Conservation (phyloP, 257 asterid species). For the Leptodermis oblonga region DNA sequence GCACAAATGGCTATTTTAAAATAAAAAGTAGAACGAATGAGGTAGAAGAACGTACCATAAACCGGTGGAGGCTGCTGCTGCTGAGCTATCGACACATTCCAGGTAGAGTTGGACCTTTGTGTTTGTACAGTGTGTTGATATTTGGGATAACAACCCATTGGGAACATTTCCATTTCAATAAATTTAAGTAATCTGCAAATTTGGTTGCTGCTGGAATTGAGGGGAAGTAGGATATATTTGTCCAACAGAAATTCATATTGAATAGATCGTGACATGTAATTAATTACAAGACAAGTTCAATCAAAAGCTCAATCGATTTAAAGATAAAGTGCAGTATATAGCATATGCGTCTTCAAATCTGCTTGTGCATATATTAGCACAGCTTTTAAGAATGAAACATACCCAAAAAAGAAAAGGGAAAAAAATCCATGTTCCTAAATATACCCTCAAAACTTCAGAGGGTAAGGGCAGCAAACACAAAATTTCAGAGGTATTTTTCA, state of each 20-base stretch:
- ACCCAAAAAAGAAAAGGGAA: not conserved
- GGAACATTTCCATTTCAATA: conserved; percentile 57
- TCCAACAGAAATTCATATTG: conserved; percentile 30
- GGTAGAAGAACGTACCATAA: conserved; percentile 44
- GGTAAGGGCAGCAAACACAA: not conserved
- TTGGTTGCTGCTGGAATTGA: conserved; percentile 59
- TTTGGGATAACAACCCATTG: conserved; percentile 39
- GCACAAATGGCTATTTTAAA: not conserved
- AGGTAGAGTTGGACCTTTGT: conserved; percentile 51
- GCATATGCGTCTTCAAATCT: not conserved
- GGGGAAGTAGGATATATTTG: conserved; percentile 56
- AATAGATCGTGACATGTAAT: not conserved
- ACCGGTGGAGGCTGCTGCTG: conserved; percentile 69
- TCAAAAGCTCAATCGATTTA: not conserved
- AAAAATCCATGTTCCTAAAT: not conserved
- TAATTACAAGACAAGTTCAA: not conserved
- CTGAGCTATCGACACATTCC: conserved; percentile 65
- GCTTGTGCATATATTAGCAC: not conserved
- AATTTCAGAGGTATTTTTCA: not conserved
- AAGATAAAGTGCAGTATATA: too few species aligned
- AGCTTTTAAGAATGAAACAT: not conserved
- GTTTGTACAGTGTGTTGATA: conserved; percentile 47
- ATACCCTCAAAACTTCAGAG: not conserved
- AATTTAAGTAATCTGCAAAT: conserved; percentile 38
- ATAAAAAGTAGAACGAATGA: not conserved